Evolutionary conservation across 2,329 filamentous ascomycete species (phyloP), one percentile per base, ranked within the genome.

Genomic region (Aspergillus tamarii): DNA sequence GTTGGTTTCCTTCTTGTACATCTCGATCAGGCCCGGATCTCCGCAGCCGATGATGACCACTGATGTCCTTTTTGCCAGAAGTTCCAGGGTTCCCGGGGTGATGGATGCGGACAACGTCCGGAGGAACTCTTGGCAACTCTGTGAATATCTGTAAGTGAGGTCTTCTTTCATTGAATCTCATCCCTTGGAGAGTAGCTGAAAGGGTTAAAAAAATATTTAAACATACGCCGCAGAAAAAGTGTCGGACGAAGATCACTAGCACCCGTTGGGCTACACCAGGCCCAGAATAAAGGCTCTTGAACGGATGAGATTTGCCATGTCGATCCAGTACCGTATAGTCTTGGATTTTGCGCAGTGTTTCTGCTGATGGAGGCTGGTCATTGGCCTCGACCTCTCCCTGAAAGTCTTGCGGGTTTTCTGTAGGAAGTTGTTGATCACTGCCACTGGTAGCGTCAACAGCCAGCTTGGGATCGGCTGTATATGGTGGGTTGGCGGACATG

Each of bases 161-260:
- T 11, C 21, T 46, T 23, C 43, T 10, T 21, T 5, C 21, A 12
- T 3, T 1, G 21, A 23, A 9, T 28, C 9, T 55, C 4, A 30
- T 26, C 14, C 46, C 23, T 11, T 23, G 2, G 53, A 7, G 26
- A n/a, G 19, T 3, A n/a, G 21, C 3, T 21, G 14, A 10, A 36
- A 4, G 9, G 53, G 28, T 58, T n/a, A n/a, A 57, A 46, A 36
- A 23, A 8, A 59, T 36, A 4, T 26, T 26, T 26, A 52, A 45
- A 84, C 89, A 76, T 83, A 92, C 90, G 41, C 90, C 90, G 74
- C 91, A 93, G 82, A 91, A 93, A 78, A 93, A 94, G 78, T 93
- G 91, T 52, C 91, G 85, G 62, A 94, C 84, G 73, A 94, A 93
- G 68, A 93, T 87, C 48, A 93, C 78, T 36, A 94, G 82, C 32